Conservation (phyloP, 495 filamentous ascomycete species). For the Xylaria grammica region DNA sequence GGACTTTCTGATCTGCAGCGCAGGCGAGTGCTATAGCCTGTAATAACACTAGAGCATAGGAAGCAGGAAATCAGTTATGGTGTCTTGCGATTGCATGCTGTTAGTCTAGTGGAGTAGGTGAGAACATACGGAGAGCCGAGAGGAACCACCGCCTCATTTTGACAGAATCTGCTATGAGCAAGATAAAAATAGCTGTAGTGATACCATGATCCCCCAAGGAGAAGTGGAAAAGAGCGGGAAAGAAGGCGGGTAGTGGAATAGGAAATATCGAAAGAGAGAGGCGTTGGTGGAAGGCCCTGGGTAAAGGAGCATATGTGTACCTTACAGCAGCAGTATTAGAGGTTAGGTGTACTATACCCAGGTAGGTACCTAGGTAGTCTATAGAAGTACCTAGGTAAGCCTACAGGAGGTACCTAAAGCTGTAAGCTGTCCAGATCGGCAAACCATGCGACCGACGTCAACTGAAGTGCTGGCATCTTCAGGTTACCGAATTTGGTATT, state of each 20-base stretch:
- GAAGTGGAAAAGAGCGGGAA: conserved; percentile 14
- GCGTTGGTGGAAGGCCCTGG: background rate
- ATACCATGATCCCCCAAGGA: conserved; percentile 35
- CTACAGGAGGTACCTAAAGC: conserved; percentile 24
- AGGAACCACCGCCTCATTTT: conserved; percentile 48
- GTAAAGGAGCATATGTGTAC: background rate
- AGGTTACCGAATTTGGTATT: conserved; percentile 12
- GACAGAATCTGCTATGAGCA: conserved; percentile 37
- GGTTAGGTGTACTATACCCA: background rate
- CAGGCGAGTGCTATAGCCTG: conserved; percentile 44
- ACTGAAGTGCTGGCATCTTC: conserved; percentile 4
- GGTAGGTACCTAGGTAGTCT: background rate
- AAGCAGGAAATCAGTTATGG: background rate
- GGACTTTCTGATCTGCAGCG: conserved; percentile 44
- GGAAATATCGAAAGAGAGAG: background rate
- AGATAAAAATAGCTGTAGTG: conserved; percentile 30
- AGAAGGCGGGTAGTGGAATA: conserved; percentile 1
- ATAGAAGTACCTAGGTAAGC: no score
- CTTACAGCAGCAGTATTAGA: background rate
- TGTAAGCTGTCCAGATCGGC: conserved; percentile 45
- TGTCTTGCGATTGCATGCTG: background rate
- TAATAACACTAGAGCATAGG: conserved; percentile 48
- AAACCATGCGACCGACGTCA: conserved; percentile 31
- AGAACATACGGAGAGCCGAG: conserved; percentile 51
- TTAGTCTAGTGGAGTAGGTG: background rate